A percentile compares a stretch with the other conserved stretches of the same genome.
These are phyloP conservation scores for Fraxinus baroniana DNA, from an alignment of 305 asterid species.

Conservation along the genomic window DNA sequence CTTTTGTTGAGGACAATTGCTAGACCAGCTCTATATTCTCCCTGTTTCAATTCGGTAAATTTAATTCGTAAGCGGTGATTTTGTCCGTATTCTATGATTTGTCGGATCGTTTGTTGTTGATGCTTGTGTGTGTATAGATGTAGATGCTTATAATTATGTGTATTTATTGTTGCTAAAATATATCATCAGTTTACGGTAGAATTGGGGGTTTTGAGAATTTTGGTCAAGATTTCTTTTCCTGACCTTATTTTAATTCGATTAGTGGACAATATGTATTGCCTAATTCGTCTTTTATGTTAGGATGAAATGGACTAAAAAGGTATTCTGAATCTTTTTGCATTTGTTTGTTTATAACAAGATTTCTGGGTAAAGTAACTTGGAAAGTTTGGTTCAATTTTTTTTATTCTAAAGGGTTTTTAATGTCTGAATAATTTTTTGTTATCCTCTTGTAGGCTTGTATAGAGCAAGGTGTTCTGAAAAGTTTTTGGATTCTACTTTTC, in stretches of 20 bases:
- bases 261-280: background rate
- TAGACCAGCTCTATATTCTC: conserved; percentile 15
- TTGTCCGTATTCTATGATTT: conserved; percentile 3
- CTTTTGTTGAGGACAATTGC: conserved; percentile 26
- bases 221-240: background rate
- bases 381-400: background rate
- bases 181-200: background rate
- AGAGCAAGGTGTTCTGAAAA: background rate
- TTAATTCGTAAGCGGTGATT: conserved; percentile 3
- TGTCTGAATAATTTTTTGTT: background rate
- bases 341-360: background rate
- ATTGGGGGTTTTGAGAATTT: background rate
- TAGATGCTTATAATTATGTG: background rate
- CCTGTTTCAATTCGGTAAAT: conserved; percentile 32
- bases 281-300: background rate
- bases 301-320: background rate
- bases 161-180: background rate
- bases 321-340: background rate
- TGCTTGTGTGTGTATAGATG: background rate
- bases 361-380: background rate
- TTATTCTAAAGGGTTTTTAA: background rate
- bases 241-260: background rate
- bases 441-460: background rate
- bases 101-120: conserved; percentile 16
- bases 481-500: background rate